Percentiles rank a stretch among this genome's conserved stretches.
phyloP scores from a whole-genome alignment of 306 rosid genomes.

The Argentina anserina region DNA sequence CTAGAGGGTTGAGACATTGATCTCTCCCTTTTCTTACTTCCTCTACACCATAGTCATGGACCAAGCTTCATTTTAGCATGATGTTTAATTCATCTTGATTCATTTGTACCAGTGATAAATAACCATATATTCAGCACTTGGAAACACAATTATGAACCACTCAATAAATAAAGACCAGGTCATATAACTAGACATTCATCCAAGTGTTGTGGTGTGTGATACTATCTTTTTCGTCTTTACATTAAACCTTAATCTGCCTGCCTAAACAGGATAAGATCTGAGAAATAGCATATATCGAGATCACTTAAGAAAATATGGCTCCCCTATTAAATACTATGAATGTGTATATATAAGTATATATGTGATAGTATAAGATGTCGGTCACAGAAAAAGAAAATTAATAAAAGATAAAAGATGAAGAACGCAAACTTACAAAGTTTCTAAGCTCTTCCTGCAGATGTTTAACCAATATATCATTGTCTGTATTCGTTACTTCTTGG shows the following conservation, averaged over 20 bases:
- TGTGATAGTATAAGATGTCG: not conserved
- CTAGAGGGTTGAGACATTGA: too few species aligned
- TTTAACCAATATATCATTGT: constrained; percentile 52
- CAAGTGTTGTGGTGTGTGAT: not conserved
- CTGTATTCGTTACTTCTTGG: constrained; percentile 50
- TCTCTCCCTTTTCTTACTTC: too few species aligned
- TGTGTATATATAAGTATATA: not conserved
- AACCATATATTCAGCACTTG: not conserved
- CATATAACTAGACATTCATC: not conserved
- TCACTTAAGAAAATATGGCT: not conserved
- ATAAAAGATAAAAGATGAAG: not conserved
- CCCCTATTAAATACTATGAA: not conserved
- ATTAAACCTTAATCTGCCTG: not conserved
- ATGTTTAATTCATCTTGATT: not conserved
- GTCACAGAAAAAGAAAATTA: constrained; percentile 1
- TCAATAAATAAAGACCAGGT: not conserved
- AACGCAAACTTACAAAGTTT: constrained; percentile 58
- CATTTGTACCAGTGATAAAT: not conserved
- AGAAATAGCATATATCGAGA: not conserved
- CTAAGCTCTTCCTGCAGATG: constrained; percentile 85
- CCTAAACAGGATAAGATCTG: not conserved
- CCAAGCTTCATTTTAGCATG: not conserved
- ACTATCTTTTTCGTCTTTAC: not conserved
- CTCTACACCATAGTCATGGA: not conserved
- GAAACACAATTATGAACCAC: not conserved